These are phyloP conservation scores for Xylaria palmicola DNA, from an alignment of 495 filamentous ascomycete species.

Conservation along the genomic window DNA sequence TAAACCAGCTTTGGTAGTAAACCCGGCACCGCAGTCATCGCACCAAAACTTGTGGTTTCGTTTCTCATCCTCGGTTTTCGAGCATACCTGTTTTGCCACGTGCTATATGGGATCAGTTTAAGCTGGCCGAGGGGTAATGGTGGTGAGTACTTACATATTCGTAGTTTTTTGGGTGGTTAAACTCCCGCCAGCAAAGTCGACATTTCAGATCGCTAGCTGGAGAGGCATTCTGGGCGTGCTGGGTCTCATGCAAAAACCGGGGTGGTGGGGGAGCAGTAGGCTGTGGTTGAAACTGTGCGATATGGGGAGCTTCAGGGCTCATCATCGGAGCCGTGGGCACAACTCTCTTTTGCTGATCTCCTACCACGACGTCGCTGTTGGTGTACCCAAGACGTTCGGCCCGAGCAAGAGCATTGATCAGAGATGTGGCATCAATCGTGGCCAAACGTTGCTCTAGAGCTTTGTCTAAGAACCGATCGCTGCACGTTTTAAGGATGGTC, in stretches of 20 bases:
- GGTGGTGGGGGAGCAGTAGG: background rate
- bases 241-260: background rate
- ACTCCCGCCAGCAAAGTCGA: conserved; percentile 40
- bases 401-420: conserved; percentile 50
- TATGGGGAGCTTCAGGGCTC: conserved; percentile 4
- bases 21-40: conserved; percentile 40
- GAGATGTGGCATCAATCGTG: conserved; percentile 47
- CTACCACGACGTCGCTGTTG: conserved; percentile 39
- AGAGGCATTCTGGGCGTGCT: conserved; percentile 1
- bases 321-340: conserved; percentile 18
- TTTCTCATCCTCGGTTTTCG: conserved; percentile 23
- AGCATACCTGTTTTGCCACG: conserved; percentile 38
- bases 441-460: conserved; percentile 43
- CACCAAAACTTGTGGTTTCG: conserved; percentile 37
- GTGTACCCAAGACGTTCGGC: conserved; percentile 52
- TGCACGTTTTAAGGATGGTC: conserved; percentile 40
- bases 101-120: conserved; percentile 32
- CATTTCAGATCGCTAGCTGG: conserved; percentile 32
- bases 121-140: background rate
- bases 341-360: conserved; percentile 29
- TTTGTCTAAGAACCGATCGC: conserved; percentile 47
- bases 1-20: conserved; percentile 31
- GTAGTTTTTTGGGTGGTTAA: conserved; percentile 29
- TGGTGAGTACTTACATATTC: conserved; percentile 40
- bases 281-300: conserved; percentile 4